Conservation (phyloP, 768 basidiomycete species). For the Rhodocollybia butyracea region DNA sequence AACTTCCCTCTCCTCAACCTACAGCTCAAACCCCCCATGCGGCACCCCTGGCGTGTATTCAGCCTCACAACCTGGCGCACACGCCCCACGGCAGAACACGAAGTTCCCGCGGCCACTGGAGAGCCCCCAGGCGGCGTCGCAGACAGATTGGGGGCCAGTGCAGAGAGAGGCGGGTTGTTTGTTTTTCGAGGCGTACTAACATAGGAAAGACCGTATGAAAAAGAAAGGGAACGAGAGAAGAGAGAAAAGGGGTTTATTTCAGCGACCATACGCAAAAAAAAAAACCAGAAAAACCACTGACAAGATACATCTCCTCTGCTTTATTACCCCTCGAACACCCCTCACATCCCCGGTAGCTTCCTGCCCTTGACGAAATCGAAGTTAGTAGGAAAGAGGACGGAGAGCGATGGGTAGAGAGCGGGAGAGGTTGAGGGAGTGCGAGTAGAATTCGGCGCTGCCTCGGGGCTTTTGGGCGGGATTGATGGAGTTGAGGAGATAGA, state of each 20-base stretch:
- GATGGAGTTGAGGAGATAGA: constrained; percentile 67
- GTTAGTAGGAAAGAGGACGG: constrained; percentile 67
- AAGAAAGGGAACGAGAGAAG: too few relatives aligned
- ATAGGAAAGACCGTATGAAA: background rate
- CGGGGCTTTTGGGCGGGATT: constrained; percentile 65
- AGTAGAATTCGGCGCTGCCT: constrained; percentile 75
- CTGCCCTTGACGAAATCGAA: constrained; percentile 82
- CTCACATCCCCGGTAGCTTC: constrained; percentile 72
- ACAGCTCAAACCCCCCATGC: constrained; percentile 62
- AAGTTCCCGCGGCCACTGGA: constrained; percentile 76
- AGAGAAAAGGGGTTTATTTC: too few relatives aligned
- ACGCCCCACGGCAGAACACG: constrained; percentile 49
- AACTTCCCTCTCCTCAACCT: constrained; percentile 55
- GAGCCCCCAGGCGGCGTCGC: constrained; percentile 65
- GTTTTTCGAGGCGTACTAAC: constrained; percentile 72
- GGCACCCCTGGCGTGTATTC: constrained; percentile 71
- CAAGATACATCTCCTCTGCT: constrained; percentile 59
- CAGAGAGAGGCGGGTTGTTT: constrained; percentile 64
- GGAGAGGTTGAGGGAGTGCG: constrained; percentile 38
- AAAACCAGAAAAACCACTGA: constrained; percentile 80
- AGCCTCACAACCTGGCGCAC: constrained; percentile 66
- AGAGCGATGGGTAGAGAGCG: constrained; percentile 53
- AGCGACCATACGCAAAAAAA: too few relatives aligned
- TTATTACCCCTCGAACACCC: constrained; percentile 70
- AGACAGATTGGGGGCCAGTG: constrained; percentile 53